Percentiles rank a stretch among this genome's conserved stretches.
phyloP scores from a whole-genome alignment of 345 rosid species.

The Eucalyptus shirleyi region DNA sequence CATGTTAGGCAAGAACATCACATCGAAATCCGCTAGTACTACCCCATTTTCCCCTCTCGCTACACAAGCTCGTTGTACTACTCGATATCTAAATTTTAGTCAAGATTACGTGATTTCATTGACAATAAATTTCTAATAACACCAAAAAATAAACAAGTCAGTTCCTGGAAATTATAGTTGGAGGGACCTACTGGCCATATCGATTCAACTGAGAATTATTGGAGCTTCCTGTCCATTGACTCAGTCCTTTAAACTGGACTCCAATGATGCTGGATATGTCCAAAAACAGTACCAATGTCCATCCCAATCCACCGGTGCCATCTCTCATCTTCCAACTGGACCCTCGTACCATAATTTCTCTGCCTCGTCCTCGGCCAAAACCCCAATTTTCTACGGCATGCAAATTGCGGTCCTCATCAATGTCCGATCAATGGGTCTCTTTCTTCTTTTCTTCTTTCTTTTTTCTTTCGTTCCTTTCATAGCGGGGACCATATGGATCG shows the following conservation, averaged over 20 bases:
- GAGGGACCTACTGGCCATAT: not conserved
- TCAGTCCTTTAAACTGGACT: not conserved
- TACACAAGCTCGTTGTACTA: not conserved
- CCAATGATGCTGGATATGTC: not conserved
- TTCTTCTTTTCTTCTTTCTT: accelerated
- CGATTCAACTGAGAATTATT: not conserved
- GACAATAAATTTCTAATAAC: not conserved
- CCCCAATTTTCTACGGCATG: not conserved
- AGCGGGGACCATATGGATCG: not conserved
- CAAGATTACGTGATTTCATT: not conserved
- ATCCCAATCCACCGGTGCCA: not conserved
- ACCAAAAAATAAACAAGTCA: not conserved
- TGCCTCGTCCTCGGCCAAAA: not conserved
- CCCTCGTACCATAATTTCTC: not conserved
- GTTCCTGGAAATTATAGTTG: not conserved
- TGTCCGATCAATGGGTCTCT: not conserved
- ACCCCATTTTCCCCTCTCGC: not conserved
- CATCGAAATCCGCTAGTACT: not conserved
- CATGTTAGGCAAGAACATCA: not conserved
- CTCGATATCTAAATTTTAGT: not conserved
- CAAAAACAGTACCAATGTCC: not conserved
- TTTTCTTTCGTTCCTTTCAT: not conserved
- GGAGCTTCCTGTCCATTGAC: not conserved
- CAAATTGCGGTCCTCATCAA: not conserved
- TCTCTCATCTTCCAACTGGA: not conserved